These are phyloP conservation scores for Xylaria sp. DNA, from an alignment of 2,329 filamentous ascomycete species.

Conservation along the genomic window DNA sequence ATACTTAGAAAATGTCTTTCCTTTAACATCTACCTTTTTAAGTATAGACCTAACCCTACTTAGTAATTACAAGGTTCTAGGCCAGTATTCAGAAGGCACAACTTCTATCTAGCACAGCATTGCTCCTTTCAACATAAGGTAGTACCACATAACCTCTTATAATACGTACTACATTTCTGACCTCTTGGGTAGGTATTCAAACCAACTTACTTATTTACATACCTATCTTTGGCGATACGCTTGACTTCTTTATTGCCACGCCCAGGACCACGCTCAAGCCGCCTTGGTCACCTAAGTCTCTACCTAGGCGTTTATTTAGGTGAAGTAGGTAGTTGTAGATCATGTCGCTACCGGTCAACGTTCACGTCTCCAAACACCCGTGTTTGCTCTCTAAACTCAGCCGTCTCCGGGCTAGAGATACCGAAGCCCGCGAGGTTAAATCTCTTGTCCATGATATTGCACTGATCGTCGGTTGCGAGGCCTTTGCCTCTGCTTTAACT, in stretches of 20 bases:
- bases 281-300: not conserved
- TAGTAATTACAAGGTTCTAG: no score
- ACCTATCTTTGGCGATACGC: not conserved
- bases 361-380: constrained; percentile 85
- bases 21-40: no score
- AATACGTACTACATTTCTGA: not conserved
- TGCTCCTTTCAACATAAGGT: no score
- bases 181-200: not conserved
- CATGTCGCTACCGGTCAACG: constrained; percentile 64
- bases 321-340: constrained; percentile 2
- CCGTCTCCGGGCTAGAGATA: constrained; percentile 79
- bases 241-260: not conserved
- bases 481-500: constrained; percentile 72
- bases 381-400: constrained; percentile 89
- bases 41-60: no score
- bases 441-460: constrained; percentile 86
- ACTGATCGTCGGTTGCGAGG: constrained; percentile 83
- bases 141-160: not conserved
- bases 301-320: not conserved
- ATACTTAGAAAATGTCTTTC: no score
- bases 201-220: not conserved
- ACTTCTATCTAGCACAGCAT: no score
- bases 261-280: not conserved
- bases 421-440: constrained; percentile 80
- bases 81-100: no score